A percentile compares a stretch with the other conserved stretches of the same genome.
phyloP scores from a whole-genome alignment of 1,139 yeast genomes.

The Hyphopichia khmerensis region DNA sequence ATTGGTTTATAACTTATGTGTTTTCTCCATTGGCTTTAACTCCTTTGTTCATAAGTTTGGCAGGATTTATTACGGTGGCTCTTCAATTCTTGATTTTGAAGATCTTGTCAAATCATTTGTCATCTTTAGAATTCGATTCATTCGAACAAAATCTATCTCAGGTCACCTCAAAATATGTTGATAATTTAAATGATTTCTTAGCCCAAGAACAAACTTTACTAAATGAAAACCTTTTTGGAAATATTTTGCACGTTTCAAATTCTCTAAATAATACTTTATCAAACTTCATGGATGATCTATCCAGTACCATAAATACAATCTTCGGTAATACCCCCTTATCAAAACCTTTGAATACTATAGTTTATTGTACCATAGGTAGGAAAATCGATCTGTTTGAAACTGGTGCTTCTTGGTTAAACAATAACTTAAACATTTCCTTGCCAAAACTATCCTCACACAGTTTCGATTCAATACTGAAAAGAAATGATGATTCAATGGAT shows the following conservation, averaged over 20 bases:
- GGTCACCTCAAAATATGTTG: slow-evolving; percentile 12
- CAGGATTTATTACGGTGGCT: slow-evolving; percentile 48
- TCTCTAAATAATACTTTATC: slow-evolving; percentile 49
- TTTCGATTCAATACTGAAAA: not conserved
- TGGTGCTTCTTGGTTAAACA: slow-evolving; percentile 79
- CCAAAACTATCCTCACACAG: slow-evolving; percentile 37
- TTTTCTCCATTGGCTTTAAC: slow-evolving; percentile 43
- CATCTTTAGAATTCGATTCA: not conserved
- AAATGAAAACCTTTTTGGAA: slow-evolving; percentile 66
- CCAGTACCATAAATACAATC: slow-evolving; percentile 31
- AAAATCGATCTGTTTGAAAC: slow-evolving; percentile 63
- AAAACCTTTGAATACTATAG: slow-evolving; percentile 60
- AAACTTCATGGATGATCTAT: slow-evolving; percentile 28
- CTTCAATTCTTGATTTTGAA: slow-evolving; percentile 46
- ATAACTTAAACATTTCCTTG: slow-evolving; percentile 56
- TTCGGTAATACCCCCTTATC: slow-evolving; percentile 72
- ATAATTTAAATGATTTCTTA: slow-evolving; percentile 23
- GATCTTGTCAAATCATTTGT: slow-evolving; percentile 10
- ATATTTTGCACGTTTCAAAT: slow-evolving; percentile 55
- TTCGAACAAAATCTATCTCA: not conserved
- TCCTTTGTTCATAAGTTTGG: slow-evolving; percentile 44
- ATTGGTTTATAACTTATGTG: slow-evolving; percentile 56
- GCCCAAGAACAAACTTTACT: slow-evolving; percentile 35
- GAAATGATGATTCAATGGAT: not conserved
- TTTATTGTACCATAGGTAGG: slow-evolving; percentile 76